A percentile compares a stretch with the other conserved stretches of the same genome.
Conservation (phyloP, 179 eudicot species). For the Heliamphora pulchella region DNA sequence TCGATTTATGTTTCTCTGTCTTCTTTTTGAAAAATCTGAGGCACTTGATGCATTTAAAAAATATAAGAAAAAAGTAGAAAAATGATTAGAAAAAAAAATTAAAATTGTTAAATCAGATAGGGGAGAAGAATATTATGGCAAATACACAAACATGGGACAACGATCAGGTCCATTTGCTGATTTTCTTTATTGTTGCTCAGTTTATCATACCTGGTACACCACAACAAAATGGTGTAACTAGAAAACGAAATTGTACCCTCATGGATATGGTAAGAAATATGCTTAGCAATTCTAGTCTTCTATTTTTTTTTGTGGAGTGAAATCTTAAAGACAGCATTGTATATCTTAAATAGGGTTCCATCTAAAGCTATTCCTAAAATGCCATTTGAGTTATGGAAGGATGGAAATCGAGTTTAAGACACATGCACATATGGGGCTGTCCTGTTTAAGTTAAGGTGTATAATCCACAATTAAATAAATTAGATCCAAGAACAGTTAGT, state of each 20-base stretch:
- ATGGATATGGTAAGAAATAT: background rate
- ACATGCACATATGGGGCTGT: background rate
- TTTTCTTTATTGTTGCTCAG: background rate
- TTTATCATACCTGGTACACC: background rate
- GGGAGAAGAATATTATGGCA: background rate
- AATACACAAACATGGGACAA: background rate
- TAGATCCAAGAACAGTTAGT: background rate
- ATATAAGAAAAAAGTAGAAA: background rate
- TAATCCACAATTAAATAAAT: background rate
- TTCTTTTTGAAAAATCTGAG: background rate
- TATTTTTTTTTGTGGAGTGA: background rate
- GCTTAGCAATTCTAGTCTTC: background rate
- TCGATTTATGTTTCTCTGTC: background rate
- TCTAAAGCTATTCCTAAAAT: background rate
- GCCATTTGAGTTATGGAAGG: background rate
- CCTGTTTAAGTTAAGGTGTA: background rate
- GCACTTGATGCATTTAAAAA: background rate
- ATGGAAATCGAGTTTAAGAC: background rate
- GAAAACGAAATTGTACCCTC: background rate
- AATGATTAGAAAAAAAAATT: background rate
- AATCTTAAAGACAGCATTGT: background rate
- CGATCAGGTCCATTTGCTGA: background rate
- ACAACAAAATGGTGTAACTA: background rate
- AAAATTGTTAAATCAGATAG: conserved; percentile 5
- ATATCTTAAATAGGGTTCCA: background rate